These are phyloP conservation scores for Eragrostis nindensis DNA, from an alignment of 176 grass and related monocot species.

Conservation along the genomic window DNA sequence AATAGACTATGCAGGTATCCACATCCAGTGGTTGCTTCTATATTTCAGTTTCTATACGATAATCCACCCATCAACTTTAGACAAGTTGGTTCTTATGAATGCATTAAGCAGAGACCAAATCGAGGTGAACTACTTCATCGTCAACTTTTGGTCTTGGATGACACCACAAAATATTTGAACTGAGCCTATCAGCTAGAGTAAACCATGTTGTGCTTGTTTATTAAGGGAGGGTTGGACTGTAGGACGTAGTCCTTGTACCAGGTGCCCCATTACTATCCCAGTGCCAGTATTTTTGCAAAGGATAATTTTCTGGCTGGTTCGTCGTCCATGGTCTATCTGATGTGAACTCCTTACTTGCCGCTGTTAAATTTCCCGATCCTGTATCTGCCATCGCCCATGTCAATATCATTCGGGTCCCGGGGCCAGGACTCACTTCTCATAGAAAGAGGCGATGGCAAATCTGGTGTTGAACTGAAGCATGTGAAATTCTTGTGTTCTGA, in stretches of 20 bases:
- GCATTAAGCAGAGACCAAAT: conserved; percentile 27
- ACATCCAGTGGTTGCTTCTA: conserved; percentile 18
- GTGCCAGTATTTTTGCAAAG: too few species aligned
- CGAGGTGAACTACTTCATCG: background rate
- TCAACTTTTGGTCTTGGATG: conserved; percentile 13
- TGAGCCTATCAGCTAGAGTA: background rate
- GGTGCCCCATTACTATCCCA: too few species aligned
- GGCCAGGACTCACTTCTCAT: too few species aligned
- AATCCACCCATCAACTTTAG: background rate
- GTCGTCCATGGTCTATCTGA: too few species aligned
- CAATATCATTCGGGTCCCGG: too few species aligned
- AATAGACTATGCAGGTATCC: background rate
- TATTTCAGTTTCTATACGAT: background rate
- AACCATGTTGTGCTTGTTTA: background rate
- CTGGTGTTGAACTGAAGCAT: background rate
- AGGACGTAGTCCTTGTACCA: too few species aligned
- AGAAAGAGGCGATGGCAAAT: background rate
- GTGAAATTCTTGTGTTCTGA: background rate
- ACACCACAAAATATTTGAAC: background rate
- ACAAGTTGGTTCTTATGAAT: conserved; percentile 11
- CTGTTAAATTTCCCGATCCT: too few species aligned
- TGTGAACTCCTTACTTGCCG: too few species aligned
- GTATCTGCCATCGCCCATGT: too few species aligned
- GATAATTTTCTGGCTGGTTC: background rate
- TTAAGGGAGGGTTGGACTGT: background rate